Evolutionary conservation across 2,329 filamentous ascomycete species (phyloP), one percentile per base, ranked within the genome.

Genomic region (Aspergillus texensis): DNA sequence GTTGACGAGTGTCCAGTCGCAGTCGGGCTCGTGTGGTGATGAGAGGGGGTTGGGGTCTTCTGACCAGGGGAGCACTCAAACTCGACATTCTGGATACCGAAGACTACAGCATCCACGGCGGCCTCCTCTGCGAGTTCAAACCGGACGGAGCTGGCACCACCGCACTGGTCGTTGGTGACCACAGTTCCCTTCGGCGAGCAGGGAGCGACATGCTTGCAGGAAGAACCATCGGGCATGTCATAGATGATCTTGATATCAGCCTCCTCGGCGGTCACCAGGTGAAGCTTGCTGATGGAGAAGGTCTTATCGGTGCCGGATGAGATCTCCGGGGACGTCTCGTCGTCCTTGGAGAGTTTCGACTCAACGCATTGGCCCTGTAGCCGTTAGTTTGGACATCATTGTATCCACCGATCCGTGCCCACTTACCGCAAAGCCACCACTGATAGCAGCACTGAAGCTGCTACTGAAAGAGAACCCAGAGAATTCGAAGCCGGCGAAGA

Each of bases 131-230:
- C 87, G 63, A 86, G 79, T 67, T 84, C 81, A 76, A 97, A 89
- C 60, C 86, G 88, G 65, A 97, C 93, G 62, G 88, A 89, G 76
- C 86, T 92, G 68, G 94, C 94, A 79, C 94, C 94, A 86, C 93
- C 94, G 77, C 94, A 98, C 85, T 97, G 93, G 65, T 83, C 87
- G 86, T 97, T 97, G 80, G 87, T 81, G 72, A 97, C 84, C 54
- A 85, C 86, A 63, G 88, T 89, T 72, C 92, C 92, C 19, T 84
- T 81, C 61, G 84, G 82, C 67, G 84, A 86, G 86, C 92, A 96
- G 58, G 83, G 75, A 68, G 86, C 82, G 66, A 87, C 88, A 72
- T 96, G 91, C 82, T 91, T 94, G 88, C 94, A 98, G 64, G 79
- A 86, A 16, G 87, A 89, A 70, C 91, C 91, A 76, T 94, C 92